Evolutionary conservation across 2,329 filamentous ascomycete genomes (phyloP).

Genomic region (Cytospora leucostoma): DNA sequence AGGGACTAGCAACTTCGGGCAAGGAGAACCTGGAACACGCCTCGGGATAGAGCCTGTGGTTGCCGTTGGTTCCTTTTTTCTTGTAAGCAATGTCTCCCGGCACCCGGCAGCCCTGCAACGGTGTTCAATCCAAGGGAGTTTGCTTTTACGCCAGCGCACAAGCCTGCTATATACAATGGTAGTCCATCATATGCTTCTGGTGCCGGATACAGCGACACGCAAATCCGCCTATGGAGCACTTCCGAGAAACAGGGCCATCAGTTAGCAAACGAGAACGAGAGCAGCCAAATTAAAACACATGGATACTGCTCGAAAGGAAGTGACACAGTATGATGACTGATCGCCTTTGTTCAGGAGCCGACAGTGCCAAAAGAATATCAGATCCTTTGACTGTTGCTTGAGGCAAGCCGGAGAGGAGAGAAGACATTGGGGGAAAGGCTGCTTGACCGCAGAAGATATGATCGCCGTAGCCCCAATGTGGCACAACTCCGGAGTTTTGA

Average conservation of each 20-base stretch:
- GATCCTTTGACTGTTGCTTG: background rate
- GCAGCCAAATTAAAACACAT: too few relatives aligned
- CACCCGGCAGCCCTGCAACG: background rate
- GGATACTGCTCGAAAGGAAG: too few relatives aligned
- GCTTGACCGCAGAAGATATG: background rate
- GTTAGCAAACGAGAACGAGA: too few relatives aligned
- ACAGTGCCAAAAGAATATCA: background rate
- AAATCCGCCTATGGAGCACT: too few relatives aligned
- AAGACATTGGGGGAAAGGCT: background rate
- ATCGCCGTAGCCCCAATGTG: background rate
- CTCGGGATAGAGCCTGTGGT: background rate
- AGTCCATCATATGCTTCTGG: too few relatives aligned
- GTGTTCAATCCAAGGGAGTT: background rate
- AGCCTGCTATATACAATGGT: too few relatives aligned
- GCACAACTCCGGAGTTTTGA: background rate
- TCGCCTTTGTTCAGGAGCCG: too few relatives aligned
- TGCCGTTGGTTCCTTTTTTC: background rate
- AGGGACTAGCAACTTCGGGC: background rate
- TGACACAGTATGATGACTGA: too few relatives aligned
- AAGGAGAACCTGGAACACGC: background rate
- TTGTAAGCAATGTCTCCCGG: background rate
- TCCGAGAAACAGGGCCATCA: too few relatives aligned
- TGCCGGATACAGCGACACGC: too few relatives aligned
- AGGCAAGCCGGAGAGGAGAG: background rate
- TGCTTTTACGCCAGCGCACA: too few relatives aligned